Evolutionary conservation across 176 grass and related monocot species (phyloP).

Genomic region (Eragrostis nindensis): DNA sequence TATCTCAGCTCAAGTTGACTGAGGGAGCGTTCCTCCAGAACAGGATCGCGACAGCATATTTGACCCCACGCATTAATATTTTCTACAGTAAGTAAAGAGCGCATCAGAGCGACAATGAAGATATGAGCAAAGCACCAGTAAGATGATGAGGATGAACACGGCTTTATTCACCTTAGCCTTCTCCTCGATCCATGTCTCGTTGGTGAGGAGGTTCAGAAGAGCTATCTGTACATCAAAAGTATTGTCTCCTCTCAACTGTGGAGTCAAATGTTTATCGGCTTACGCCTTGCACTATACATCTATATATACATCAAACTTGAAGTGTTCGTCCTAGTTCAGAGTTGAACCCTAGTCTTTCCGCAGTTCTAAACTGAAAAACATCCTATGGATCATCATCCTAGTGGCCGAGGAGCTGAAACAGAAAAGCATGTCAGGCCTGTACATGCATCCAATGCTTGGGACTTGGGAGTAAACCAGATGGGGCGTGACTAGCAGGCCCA

Average conservation of each 20-base stretch:
- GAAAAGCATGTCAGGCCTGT: not conserved
- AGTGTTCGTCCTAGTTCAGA: not conserved
- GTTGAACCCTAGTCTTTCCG: not conserved
- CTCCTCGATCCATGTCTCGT: too few species aligned
- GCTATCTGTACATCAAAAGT: not conserved
- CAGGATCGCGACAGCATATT: too few species aligned
- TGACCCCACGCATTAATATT: too few species aligned
- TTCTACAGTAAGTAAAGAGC: too few species aligned
- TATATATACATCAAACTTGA: not conserved
- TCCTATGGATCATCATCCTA: not conserved
- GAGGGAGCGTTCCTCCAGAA: too few species aligned
- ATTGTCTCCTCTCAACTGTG: not conserved
- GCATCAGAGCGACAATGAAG: too few species aligned
- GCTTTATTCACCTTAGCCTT: too few species aligned
- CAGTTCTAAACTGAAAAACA: slow-evolving; percentile 7
- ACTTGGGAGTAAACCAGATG: not conserved
- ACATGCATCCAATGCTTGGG: not conserved
- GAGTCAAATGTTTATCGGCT: not conserved
- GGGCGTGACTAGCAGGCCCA: slow-evolving; percentile 9
- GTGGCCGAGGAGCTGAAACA: not conserved
- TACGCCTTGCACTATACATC: not conserved
- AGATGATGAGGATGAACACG: too few species aligned
- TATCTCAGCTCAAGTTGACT: too few species aligned
- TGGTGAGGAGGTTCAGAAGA: not conserved
- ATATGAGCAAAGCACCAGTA: too few species aligned